Conservation (phyloP, 768 basidiomycete species). For the Agaricus subrufescens region DNA sequence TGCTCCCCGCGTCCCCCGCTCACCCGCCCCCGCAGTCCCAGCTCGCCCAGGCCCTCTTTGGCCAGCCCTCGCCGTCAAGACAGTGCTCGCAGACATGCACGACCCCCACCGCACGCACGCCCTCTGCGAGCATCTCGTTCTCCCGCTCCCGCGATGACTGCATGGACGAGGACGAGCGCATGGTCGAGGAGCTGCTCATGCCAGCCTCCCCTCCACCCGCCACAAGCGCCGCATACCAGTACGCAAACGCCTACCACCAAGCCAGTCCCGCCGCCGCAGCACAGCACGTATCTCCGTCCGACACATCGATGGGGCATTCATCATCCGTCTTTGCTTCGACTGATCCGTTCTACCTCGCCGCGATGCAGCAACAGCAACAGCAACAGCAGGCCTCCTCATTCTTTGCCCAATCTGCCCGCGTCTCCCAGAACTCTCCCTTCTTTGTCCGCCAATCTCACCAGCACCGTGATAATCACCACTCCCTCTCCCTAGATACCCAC, state of each 20-base stretch:
- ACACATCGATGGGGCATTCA: slow-evolving; percentile 20
- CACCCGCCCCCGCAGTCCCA: slow-evolving; percentile 30
- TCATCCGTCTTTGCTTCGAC: slow-evolving; percentile 40
- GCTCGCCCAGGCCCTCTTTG: slow-evolving; percentile 41
- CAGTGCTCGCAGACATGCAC: slow-evolving; percentile 36
- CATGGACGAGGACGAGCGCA: slow-evolving; percentile 47
- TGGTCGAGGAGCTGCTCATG: slow-evolving; percentile 50
- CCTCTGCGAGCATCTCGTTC: slow-evolving; percentile 26
- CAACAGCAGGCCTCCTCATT: slow-evolving; percentile 28
- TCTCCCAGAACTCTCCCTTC: slow-evolving; percentile 34
- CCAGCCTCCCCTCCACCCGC: slow-evolving; percentile 27
- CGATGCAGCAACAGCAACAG: slow-evolving; percentile 35
- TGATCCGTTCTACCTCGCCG: slow-evolving; percentile 50
- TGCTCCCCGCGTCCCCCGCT: neutral
- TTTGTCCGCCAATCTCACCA: slow-evolving; percentile 11
- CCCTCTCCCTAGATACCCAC: slow-evolving; percentile 9
- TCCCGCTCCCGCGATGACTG: slow-evolving; percentile 22
- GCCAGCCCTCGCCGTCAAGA: slow-evolving; percentile 25
- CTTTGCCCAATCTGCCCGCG: slow-evolving; percentile 33
- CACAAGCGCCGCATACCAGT: slow-evolving; percentile 10
- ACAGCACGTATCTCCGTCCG: slow-evolving; percentile 14
- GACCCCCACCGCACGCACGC: slow-evolving; percentile 37
- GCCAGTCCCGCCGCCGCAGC: slow-evolving; percentile 14
- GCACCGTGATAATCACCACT: slow-evolving; percentile 14
- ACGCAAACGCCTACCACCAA: slow-evolving; percentile 13